Evolutionary conservation across 208 protist species (phyloP).

Genomic region (Entamoeba dispar): DNA sequence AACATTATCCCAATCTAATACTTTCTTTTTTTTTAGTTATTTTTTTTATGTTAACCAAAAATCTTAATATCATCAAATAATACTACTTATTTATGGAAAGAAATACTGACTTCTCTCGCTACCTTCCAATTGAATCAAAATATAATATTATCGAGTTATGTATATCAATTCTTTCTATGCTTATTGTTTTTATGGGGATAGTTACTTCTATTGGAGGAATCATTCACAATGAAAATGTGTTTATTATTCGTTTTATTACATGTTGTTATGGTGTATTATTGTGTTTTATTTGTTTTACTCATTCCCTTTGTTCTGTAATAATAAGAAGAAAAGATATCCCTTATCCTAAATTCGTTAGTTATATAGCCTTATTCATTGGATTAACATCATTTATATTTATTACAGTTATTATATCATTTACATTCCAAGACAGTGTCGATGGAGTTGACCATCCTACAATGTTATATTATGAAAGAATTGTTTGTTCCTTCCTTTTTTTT

Average conservation of each 20-base stretch:
- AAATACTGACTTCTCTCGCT: neutral
- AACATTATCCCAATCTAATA: no score
- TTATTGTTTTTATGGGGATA: neutral
- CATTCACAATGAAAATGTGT: neutral
- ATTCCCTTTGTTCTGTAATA: neutral
- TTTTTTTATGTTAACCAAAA: no score
- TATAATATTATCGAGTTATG: neutral
- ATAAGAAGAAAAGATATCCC: neutral
- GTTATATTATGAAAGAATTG: neutral
- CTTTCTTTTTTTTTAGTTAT: no score
- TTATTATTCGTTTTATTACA: neutral
- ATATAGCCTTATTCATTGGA: neutral
- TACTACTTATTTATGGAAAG: neutral
- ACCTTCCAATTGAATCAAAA: neutral
- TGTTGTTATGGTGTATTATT: neutral
- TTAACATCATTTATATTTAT: neutral
- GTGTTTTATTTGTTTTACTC: neutral
- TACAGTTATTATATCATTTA: neutral
- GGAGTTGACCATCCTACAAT: neutral
- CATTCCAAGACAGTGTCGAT: neutral
- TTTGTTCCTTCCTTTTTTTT: neutral
- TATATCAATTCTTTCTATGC: neutral
- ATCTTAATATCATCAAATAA: no score
- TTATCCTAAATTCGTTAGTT: neutral
- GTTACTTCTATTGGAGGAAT: neutral